phyloP scores from a whole-genome alignment of 495 filamentous ascomycete species.

The Xylaria nigripes region DNA sequence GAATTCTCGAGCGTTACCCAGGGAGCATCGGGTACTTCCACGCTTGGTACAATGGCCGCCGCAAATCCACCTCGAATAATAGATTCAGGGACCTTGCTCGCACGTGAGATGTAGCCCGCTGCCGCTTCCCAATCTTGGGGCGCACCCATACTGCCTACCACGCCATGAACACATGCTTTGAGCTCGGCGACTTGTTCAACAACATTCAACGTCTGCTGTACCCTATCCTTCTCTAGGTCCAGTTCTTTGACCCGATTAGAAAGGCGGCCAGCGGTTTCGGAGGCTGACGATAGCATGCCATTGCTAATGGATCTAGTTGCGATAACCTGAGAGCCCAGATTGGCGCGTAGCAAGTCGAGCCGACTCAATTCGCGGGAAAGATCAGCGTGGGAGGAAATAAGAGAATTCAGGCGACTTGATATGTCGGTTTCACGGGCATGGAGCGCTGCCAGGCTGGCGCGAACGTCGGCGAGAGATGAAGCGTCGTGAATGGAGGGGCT shows the following conservation, averaged over 20 bases:
- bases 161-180: conserved; percentile 91
- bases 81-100: conserved; percentile 65
- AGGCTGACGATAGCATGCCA: conserved; percentile 76
- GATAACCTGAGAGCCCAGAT: conserved; percentile 80
- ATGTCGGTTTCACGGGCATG: conserved; percentile 66
- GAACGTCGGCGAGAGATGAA: conserved; percentile 68
- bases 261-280: conserved; percentile 78
- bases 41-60: conserved; percentile 84
- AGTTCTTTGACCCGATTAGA: conserved; percentile 76
- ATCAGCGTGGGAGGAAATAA: conserved; percentile 73
- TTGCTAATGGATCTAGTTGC: conserved; percentile 76
- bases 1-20: conserved; percentile 80
- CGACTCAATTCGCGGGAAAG: conserved; percentile 73
- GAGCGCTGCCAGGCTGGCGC: conserved; percentile 62
- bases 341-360: conserved; percentile 83
- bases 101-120: conserved; percentile 77
- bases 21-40: conserved; percentile 89
- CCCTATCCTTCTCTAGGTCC: conserved; percentile 82
- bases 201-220: conserved; percentile 80
- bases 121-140: conserved; percentile 98
- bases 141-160: conserved; percentile 91
- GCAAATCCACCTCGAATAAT: conserved; percentile 85
- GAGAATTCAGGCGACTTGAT: conserved; percentile 61
- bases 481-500: conserved; percentile 52
- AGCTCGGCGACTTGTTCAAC: conserved; percentile 95